These are phyloP conservation scores for Colletotrichum lentis DNA, from an alignment of 2,329 filamentous ascomycete genomes.

Conservation along the genomic window DNA sequence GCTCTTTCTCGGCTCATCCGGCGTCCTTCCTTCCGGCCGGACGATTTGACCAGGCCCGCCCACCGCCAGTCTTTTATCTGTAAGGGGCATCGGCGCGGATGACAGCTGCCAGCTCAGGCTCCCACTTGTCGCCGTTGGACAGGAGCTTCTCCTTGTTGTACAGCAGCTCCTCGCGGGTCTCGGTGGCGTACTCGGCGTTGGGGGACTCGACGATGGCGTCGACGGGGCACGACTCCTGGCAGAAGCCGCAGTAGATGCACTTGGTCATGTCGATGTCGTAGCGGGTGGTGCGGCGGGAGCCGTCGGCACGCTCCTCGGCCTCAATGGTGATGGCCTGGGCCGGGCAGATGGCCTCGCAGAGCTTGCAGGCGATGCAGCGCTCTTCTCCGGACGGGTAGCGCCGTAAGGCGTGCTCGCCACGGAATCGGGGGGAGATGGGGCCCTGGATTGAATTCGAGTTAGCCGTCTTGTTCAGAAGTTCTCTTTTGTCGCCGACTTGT, in stretches of 20 bases:
- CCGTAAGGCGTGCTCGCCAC: slow-evolving; percentile 95
- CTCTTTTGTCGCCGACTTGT: not conserved
- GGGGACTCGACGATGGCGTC: slow-evolving; percentile 81
- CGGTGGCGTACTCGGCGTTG: slow-evolving; percentile 70
- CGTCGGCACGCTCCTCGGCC: slow-evolving; percentile 96
- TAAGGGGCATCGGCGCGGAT: slow-evolving; percentile 94
- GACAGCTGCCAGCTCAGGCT: slow-evolving; percentile 91
- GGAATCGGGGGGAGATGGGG: slow-evolving; percentile 96
- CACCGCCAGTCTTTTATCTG: slow-evolving; percentile 61
- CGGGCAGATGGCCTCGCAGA: slow-evolving; percentile 98
- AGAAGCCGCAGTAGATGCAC: slow-evolving; percentile 99
- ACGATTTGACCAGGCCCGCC: not conserved
- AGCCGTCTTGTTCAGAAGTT: not conserved
- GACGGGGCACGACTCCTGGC: slow-evolving; percentile 98
- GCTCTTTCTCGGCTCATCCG: not conserved
- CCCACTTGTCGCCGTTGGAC: slow-evolving; percentile 94
- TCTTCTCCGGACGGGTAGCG: slow-evolving; percentile 98
- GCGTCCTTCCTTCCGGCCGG: not conserved
- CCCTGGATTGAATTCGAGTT: slow-evolving; percentile 59
- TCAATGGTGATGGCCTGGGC: slow-evolving; percentile 99
- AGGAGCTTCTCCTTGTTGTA: slow-evolving; percentile 98
- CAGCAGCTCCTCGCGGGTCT: slow-evolving; percentile 86
- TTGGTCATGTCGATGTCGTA: slow-evolving; percentile 99
- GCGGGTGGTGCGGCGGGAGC: slow-evolving; percentile 90
- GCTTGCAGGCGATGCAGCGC: slow-evolving; percentile 99